A percentile compares a stretch with the other conserved stretches of the same genome.
These are phyloP conservation scores for Pluteus cervinus DNA, from an alignment of 768 basidiomycete genomes.

Conservation along the genomic window DNA sequence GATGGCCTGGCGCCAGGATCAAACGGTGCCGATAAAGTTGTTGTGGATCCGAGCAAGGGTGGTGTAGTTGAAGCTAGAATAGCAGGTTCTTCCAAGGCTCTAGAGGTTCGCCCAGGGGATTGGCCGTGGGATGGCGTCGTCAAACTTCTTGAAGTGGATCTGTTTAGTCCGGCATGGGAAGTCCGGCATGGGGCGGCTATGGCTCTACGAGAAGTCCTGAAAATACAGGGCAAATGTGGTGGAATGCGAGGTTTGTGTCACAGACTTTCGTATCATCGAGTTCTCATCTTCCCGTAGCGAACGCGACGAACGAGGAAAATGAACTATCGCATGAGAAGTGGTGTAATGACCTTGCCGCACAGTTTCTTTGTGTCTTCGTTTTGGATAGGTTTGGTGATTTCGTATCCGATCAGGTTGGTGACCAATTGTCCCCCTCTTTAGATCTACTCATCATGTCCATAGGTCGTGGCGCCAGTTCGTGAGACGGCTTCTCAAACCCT, in stretches of 20 bases:
- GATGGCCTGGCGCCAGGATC: slow-evolving; percentile 48
- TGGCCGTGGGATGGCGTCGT: slow-evolving; percentile 89
- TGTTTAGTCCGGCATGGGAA: slow-evolving; percentile 89
- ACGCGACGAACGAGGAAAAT: slow-evolving; percentile 51
- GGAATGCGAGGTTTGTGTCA: slow-evolving; percentile 75
- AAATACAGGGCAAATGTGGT: slow-evolving; percentile 73
- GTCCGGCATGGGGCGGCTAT: slow-evolving; percentile 90
- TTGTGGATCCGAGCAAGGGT: slow-evolving; percentile 78
- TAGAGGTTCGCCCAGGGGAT: slow-evolving; percentile 65
- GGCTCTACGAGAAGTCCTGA: slow-evolving; percentile 84
- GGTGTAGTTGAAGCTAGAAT: slow-evolving; percentile 78
- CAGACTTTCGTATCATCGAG: too few species aligned
- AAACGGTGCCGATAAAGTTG: slow-evolving; percentile 54
- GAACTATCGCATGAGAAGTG: slow-evolving; percentile 69
- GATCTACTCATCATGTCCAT: neutral
- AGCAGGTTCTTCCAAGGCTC: slow-evolving; percentile 69
- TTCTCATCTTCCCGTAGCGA: slow-evolving; percentile 35
- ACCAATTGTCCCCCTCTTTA: neutral
- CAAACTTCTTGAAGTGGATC: slow-evolving; percentile 71
- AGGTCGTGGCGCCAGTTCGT: slow-evolving; percentile 92
- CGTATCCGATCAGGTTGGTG: slow-evolving; percentile 74
- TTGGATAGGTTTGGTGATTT: slow-evolving; percentile 99
- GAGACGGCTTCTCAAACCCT: slow-evolving; percentile 95
- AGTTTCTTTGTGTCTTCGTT: slow-evolving; percentile 84
- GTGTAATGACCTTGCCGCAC: slow-evolving; percentile 85